Conservation (phyloP, 768 basidiomycete species). For the Tricholoma hemisulphureum region DNA sequence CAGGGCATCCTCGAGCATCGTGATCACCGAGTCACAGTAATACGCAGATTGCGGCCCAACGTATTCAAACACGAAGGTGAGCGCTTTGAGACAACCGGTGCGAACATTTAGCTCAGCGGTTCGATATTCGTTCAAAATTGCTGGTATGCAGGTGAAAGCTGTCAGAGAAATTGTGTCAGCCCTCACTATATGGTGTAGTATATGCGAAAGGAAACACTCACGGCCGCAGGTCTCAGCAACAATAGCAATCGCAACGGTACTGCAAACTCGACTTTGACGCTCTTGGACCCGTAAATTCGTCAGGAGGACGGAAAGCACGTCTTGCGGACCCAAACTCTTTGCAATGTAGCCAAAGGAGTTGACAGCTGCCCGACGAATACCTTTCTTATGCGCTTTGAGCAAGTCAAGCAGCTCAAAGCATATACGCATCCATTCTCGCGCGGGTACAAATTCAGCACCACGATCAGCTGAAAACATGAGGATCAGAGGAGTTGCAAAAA, state of each 20-base stretch:
- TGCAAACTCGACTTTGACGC: slow-evolving; percentile 97
- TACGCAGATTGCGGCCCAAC: slow-evolving; percentile 96
- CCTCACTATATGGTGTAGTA: slow-evolving; percentile 5
- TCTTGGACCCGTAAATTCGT: slow-evolving; percentile 98
- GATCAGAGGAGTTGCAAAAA: slow-evolving; percentile 15
- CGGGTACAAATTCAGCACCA: slow-evolving; percentile 97
- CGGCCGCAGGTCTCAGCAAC: slow-evolving; percentile 91
- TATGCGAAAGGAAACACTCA: slow-evolving; percentile 31
- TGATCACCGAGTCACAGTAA: slow-evolving; percentile 96
- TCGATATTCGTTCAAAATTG: slow-evolving; percentile 97
- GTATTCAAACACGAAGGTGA: slow-evolving; percentile 99
- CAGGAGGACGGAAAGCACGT: slow-evolving; percentile 91
- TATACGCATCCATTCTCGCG: slow-evolving; percentile 99
- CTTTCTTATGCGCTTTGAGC: slow-evolving; percentile 98
- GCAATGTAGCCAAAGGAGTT: slow-evolving; percentile 99
- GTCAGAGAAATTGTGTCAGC: slow-evolving; percentile 6
- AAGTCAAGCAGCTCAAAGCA: slow-evolving; percentile 97
- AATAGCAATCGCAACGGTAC: slow-evolving; percentile 96
- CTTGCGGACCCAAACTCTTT: slow-evolving; percentile 98
- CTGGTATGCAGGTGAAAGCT: slow-evolving; percentile 98
- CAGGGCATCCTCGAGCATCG: slow-evolving; percentile 96
- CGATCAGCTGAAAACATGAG: slow-evolving; percentile 68
- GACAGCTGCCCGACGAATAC: slow-evolving; percentile 96
- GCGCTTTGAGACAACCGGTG: slow-evolving; percentile 96
- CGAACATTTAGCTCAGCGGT: slow-evolving; percentile 98